phyloP scores from a whole-genome alignment of 768 basidiomycete genomes.

The Leccinum rimulosum region DNA sequence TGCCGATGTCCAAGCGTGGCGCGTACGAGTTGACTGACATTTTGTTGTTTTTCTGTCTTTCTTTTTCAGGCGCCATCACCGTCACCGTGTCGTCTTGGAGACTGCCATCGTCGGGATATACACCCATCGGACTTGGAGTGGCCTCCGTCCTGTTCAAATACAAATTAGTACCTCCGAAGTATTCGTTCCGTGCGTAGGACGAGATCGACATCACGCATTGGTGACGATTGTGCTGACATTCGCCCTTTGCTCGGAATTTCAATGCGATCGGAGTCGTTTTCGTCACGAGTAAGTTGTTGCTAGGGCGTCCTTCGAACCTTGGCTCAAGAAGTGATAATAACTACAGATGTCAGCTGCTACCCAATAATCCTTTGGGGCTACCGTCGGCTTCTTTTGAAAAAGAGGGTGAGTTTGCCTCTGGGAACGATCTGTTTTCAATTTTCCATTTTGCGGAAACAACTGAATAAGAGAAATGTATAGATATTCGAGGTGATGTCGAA shows the following conservation, averaged over 20 bases:
- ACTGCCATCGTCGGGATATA: background rate
- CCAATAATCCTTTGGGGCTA: background rate
- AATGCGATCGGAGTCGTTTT: background rate
- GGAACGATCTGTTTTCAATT: background rate
- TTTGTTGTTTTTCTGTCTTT: background rate
- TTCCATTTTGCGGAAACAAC: too few species aligned
- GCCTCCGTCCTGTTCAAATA: slow-evolving; percentile 1
- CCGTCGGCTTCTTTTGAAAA: background rate
- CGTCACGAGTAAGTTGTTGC: background rate
- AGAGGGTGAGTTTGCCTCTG: background rate
- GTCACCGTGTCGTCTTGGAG: background rate
- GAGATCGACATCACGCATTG: background rate
- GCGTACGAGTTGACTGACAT: background rate
- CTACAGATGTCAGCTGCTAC: background rate
- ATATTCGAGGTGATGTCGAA: background rate
- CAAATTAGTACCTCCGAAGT: background rate
- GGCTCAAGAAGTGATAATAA: background rate
- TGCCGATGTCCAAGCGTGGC: slow-evolving; percentile 1
- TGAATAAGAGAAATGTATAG: background rate
- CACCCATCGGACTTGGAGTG: background rate
- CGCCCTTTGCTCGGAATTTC: background rate
- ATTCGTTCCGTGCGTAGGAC: slow-evolving; percentile 3
- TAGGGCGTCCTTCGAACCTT: background rate
- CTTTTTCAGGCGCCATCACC: background rate
- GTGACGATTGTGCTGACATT: background rate